Conservation (phyloP, 2,329 filamentous ascomycete genomes). For the Aspergillus fumigatus region DNA sequence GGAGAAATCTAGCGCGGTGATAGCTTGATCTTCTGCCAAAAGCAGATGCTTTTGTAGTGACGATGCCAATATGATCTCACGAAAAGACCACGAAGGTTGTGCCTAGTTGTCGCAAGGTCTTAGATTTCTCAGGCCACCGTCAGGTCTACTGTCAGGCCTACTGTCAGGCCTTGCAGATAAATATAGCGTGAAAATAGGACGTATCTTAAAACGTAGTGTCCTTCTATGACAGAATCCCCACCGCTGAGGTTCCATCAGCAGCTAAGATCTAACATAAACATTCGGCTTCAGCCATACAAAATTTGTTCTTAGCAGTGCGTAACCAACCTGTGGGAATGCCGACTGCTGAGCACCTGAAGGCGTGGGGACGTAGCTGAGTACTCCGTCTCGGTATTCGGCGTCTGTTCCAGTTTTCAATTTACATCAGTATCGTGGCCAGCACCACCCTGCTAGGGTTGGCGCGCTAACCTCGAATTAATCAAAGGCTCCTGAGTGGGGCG, state of each 20-base stretch:
- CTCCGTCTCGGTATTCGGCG: neutral
- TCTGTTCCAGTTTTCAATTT: neutral
- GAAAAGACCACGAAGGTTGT: neutral
- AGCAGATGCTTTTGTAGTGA: neutral
- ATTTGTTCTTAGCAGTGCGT: no score
- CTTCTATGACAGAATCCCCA: neutral
- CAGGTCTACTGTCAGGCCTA: no score
- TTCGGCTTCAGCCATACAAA: neutral
- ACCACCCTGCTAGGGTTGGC: neutral
- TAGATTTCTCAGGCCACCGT: neutral
- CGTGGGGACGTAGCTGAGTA: neutral
- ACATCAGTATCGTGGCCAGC: neutral
- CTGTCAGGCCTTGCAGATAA: neutral
- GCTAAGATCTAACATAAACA: neutral
- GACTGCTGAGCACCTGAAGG: neutral
- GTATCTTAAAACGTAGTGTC: neutral
- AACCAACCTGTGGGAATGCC: neutral
- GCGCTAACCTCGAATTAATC: constrained; percentile 2
- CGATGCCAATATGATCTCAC: neutral
- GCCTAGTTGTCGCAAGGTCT: neutral
- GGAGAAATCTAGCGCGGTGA: neutral
- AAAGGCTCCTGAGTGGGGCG: neutral
- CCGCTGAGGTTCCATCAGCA: neutral
- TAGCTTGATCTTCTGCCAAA: neutral
- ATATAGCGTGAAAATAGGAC: neutral